phyloP scores from a whole-genome alignment of 495 filamentous ascomycete genomes.

The Pyronema domesticum region DNA sequence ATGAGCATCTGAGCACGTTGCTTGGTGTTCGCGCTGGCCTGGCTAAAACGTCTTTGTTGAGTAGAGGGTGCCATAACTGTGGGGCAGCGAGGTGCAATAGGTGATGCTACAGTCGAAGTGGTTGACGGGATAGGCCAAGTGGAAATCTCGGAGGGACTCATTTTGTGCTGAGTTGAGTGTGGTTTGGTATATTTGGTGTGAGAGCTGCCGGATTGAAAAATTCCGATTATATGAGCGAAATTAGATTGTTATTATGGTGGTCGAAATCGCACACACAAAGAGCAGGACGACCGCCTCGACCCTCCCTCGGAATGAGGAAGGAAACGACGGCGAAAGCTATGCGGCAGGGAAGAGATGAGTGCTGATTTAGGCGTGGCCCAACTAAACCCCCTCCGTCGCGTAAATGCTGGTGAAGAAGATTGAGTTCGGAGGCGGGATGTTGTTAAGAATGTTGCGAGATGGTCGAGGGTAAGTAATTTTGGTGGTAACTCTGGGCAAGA shows the following conservation, averaged over 20 bases:
- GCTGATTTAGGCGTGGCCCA: conserved; percentile 9
- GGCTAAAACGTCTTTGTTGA: conserved; percentile 20
- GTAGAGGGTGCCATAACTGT: conserved; percentile 16
- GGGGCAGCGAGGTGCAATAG: conserved; percentile 19
- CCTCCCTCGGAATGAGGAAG: conserved; percentile 26
- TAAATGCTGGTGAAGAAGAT: conserved; percentile 6
- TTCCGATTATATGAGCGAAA: not conserved
- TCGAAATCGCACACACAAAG: conserved; percentile 23
- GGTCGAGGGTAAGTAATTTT: conserved; percentile 23
- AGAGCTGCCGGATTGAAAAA: not conserved
- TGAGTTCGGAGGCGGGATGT: conserved; percentile 23
- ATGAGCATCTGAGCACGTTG: conserved; percentile 35
- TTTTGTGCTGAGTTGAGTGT: conserved; percentile 1
- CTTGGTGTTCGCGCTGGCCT: conserved; percentile 11
- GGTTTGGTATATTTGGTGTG: not conserved
- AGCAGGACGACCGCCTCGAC: conserved; percentile 25
- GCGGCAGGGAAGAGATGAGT: conserved; percentile 18
- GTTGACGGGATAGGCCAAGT: conserved; percentile 18
- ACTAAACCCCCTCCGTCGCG: conserved; percentile 14
- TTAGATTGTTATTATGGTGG: conserved; percentile 20
- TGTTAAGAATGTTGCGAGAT: conserved; percentile 22
- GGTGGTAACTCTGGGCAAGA: conserved; percentile 19
- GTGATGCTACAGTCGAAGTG: conserved; percentile 12
- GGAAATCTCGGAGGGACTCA: conserved; percentile 23
- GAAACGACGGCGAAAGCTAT: conserved; percentile 26